phyloP scores from a whole-genome alignment of 257 asterid genomes.

The Nicotiana tomentosiformis region DNA sequence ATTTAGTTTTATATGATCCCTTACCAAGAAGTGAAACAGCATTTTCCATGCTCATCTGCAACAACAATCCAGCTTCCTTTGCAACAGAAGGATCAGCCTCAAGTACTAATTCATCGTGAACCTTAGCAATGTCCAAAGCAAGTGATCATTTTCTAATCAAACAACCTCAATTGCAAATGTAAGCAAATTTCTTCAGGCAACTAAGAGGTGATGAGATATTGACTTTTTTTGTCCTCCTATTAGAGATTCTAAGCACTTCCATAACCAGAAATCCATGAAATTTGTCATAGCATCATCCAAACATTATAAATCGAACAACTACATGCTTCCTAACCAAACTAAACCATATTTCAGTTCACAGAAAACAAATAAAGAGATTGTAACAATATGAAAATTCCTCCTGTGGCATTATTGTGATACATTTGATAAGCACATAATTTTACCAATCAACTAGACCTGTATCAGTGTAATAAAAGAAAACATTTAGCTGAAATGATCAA shows the following conservation, averaged over 20 bases:
- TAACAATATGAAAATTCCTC: neutral
- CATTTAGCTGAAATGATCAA: neutral
- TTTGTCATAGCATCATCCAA: neutral
- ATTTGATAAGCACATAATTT: neutral
- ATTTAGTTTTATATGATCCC: constrained; percentile 11
- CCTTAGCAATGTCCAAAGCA: constrained; percentile 32
- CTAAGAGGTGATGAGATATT: neutral
- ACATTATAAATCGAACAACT: neutral
- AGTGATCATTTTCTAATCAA: constrained; percentile 4
- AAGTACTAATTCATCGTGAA: constrained; percentile 87
- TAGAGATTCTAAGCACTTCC: neutral
- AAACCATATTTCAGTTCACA: neutral
- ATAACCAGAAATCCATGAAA: neutral
- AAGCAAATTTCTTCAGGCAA: neutral
- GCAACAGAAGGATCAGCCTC: constrained; percentile 73
- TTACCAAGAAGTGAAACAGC: constrained; percentile 82
- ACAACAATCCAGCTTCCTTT: constrained; percentile 78
- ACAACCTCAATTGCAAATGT: neutral
- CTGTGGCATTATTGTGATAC: neutral
- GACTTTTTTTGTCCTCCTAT: neutral
- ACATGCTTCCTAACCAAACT: neutral
- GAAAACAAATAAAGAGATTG: neutral
- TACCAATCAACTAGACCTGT: neutral
- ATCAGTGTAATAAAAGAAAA: neutral
- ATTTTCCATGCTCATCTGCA: constrained; percentile 75